Conservation (phyloP, 352 stramenopile genomes). For the Globisporangium polare region DNA sequence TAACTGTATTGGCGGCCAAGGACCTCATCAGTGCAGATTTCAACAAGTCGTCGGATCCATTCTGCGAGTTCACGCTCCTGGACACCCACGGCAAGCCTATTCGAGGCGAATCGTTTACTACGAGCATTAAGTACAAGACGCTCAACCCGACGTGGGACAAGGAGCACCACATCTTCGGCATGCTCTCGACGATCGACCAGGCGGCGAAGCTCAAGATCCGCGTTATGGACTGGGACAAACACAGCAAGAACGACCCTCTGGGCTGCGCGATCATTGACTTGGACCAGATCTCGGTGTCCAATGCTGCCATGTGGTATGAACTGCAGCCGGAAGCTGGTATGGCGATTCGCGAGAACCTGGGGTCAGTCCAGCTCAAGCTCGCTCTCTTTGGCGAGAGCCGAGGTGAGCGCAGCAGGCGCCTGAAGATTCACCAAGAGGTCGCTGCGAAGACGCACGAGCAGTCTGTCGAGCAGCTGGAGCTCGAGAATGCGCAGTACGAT, state of each 20-base stretch:
- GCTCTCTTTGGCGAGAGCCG: conserved; percentile 55
- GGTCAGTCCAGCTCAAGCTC: conserved; percentile 49
- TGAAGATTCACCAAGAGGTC: conserved; percentile 56
- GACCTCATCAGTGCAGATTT: conserved; percentile 51
- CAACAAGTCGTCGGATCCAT: conserved; percentile 63
- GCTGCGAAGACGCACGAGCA: conserved; percentile 54
- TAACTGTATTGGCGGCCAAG: conserved; percentile 46
- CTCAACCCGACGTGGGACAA: conserved; percentile 55
- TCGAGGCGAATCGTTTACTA: conserved; percentile 45
- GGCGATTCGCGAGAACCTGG: conserved; percentile 40
- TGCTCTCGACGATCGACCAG: conserved; percentile 52
- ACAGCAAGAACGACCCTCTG: conserved; percentile 52
- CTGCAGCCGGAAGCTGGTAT: conserved; percentile 44
- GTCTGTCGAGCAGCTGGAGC: conserved; percentile 54
- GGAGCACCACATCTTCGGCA: conserved; percentile 61
- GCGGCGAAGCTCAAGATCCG: conserved; percentile 46
- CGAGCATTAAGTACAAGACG: conserved; percentile 49
- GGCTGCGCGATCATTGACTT: conserved; percentile 45
- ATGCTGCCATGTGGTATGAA: conserved; percentile 42
- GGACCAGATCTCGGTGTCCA: conserved; percentile 44
- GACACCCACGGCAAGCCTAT: conserved; percentile 51
- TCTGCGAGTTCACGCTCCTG: conserved; percentile 54
- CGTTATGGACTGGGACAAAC: conserved; percentile 50
- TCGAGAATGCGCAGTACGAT: conserved; percentile 63
- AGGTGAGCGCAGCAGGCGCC: conserved; percentile 40